Conservation (phyloP, 495 filamentous ascomycete species). For the Beverwykella pulmonaria region DNA sequence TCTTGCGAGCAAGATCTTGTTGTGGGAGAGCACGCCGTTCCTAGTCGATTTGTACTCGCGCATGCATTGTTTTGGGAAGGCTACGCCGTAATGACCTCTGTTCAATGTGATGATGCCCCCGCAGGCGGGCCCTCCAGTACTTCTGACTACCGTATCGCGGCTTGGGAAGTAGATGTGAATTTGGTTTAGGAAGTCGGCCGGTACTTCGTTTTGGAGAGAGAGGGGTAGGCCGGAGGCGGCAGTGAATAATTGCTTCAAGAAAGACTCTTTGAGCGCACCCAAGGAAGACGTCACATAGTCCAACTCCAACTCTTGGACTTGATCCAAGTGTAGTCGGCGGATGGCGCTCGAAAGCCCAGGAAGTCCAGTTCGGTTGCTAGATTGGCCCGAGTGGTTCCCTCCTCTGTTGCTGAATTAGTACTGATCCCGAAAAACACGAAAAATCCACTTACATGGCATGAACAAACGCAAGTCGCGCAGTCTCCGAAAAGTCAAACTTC, state of each 20-base stretch:
- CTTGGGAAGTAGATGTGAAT: constrained; percentile 87
- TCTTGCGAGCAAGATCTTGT: constrained; percentile 76
- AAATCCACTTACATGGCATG: constrained; percentile 65
- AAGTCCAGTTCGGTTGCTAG: constrained; percentile 66
- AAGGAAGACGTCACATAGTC: constrained; percentile 71
- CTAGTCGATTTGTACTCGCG: constrained; percentile 73
- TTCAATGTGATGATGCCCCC: constrained; percentile 84
- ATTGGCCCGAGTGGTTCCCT: constrained; percentile 54
- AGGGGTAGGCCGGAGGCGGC: constrained; percentile 64
- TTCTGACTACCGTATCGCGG: constrained; percentile 64
- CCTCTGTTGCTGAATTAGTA: constrained; percentile 15
- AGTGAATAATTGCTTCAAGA: constrained; percentile 71
- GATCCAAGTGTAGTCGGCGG: constrained; percentile 55
- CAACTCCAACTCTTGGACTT: constrained; percentile 33
- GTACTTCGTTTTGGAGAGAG: constrained; percentile 19
- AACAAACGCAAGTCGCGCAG: constrained; percentile 71
- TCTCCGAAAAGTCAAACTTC: constrained; percentile 75
- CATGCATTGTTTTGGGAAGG: constrained; percentile 71
- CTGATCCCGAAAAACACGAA: not conserved
- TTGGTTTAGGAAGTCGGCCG: constrained; percentile 51
- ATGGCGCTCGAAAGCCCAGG: constrained; percentile 69
- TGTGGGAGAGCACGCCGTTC: constrained; percentile 78
- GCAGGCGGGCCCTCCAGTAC: constrained; percentile 56
- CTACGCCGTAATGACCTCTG: constrained; percentile 64
- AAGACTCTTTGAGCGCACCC: constrained; percentile 68